Percentiles rank a stretch among this genome's conserved stretches.
These are phyloP conservation scores for Saturnispora gosingensis DNA, from an alignment of 805 yeast species.

Conservation along the genomic window DNA sequence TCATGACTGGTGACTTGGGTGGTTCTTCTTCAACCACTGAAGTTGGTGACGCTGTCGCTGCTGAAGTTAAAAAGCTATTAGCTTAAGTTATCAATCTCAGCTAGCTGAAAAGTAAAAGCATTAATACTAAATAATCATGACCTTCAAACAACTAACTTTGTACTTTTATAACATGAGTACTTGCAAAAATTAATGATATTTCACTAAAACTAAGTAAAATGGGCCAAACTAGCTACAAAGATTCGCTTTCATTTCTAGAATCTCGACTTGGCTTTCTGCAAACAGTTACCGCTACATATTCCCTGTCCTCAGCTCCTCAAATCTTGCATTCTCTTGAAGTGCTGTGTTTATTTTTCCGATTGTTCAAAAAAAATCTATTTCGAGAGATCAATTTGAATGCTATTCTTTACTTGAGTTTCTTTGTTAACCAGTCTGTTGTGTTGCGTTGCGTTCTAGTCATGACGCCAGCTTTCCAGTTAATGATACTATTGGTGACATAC, in stretches of 20 bases:
- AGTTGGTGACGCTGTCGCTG: conserved; percentile 90
- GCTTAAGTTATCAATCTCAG: conserved; percentile 1
- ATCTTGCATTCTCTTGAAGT: not conserved
- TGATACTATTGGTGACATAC: conserved; percentile 2
- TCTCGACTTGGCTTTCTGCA: not conserved
- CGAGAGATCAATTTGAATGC: not conserved
- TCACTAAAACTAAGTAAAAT: not conserved
- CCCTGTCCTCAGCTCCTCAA: not conserved
- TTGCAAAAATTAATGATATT: not conserved
- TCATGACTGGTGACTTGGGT: conserved; percentile 87
- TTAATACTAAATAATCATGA: not conserved
- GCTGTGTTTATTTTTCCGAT: not conserved
- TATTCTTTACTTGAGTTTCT: not conserved
- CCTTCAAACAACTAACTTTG: not conserved
- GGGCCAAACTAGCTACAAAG: not conserved
- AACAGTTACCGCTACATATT: not conserved
- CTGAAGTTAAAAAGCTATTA: conserved; percentile 42
- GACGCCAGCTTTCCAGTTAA: not conserved
- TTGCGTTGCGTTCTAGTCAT: not conserved
- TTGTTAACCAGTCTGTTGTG: not conserved
- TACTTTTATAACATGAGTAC: not conserved
- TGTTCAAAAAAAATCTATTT: not conserved
- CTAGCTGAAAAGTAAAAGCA: not conserved
- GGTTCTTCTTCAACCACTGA: conserved; percentile 79
- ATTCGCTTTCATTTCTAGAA: too few relatives aligned